Base-by-base conservation (phyloP, 305 asterid species). In the Salvia sclarea region DNA sequence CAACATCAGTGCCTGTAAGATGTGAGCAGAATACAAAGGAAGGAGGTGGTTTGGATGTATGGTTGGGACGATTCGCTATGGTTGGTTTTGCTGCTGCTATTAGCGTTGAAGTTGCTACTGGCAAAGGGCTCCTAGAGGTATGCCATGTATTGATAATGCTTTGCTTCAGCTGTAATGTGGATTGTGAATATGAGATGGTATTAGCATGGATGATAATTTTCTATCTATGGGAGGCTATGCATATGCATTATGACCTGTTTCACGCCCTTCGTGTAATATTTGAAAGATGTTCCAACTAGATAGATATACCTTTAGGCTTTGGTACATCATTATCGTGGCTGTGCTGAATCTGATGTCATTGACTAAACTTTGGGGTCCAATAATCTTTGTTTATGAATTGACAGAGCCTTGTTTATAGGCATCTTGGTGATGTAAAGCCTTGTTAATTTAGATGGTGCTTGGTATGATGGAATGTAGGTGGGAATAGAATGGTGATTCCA, bases 121-220 rank as follows among this genome's bases (percentile, higher is more conserved):
- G 98, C 52, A 87, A 87, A 83, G 98, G 96, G 56, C 92, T 91
- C 69, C 82, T 91, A 2, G 98, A 89, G 98, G 98, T 91, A 75
- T 71, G 76, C 18, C 59, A 8, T 17, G 3, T 17, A 28, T 1
- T 25, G 41, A 62, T 63, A 18, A 2, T 35, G 53, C 48, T n/a
- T n/a, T 54, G 21, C 16, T 54, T 16, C 49, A 7, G 43, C 47
- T 53, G 37, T 54, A 6, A 1, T 13, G 5, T 13, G 58, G 35
- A 24, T 53, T 55, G 38, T 55, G 61, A 28, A 55, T 55, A 55
- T 55, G 21, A 2, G 41, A 25, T 54, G 10, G 0, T 50, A 20
- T 21, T 22, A 3, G 12, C 31, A 9, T 50, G 57, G 16, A 20
- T 50, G 33, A 50, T 50, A 6, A 6, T 54, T 25, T 25, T 2